phyloP scores from a whole-genome alignment of 352 stramenopile species.

The Blastocystis sp. region DNA sequence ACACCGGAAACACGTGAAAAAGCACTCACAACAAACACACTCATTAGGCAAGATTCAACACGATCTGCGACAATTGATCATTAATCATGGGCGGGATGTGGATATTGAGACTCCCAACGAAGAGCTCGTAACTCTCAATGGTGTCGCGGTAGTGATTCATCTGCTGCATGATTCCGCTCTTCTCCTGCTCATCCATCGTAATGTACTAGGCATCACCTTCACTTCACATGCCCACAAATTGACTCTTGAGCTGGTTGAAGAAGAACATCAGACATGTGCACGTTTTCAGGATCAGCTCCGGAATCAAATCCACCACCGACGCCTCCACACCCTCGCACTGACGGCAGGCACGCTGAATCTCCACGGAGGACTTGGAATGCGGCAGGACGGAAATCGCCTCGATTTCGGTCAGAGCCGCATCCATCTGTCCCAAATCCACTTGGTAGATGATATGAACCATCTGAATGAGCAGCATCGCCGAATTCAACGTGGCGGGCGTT shows the following conservation, averaged over 20 bases:
- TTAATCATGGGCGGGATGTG: constrained; percentile 25
- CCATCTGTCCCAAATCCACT: not conserved
- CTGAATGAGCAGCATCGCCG: no score
- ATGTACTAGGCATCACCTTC: constrained; percentile 7
- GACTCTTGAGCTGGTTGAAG: constrained; percentile 26
- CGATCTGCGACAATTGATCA: constrained; percentile 53
- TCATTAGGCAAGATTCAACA: constrained; percentile 57
- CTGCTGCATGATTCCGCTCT: constrained; percentile 3
- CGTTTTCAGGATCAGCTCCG: constrained; percentile 10
- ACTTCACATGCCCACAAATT: not conserved
- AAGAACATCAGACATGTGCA: constrained; percentile 21
- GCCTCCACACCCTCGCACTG: not conserved
- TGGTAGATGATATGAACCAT: not conserved
- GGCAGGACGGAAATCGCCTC: not conserved
- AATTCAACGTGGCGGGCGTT: no score
- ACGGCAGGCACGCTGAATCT: not conserved
- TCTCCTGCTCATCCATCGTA: constrained; percentile 42
- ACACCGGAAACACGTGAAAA: not conserved
- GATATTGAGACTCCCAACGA: constrained; percentile 20
- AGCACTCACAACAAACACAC: not conserved
- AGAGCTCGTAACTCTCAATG: constrained; percentile 31
- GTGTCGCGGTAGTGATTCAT: constrained; percentile 22
- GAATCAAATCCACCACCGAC: not conserved
- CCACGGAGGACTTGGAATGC: not conserved
- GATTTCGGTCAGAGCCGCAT: not conserved